Evolutionary conservation across 2,329 filamentous ascomycete genomes (phyloP).

Genomic region (Ustilaginoidea virens): DNA sequence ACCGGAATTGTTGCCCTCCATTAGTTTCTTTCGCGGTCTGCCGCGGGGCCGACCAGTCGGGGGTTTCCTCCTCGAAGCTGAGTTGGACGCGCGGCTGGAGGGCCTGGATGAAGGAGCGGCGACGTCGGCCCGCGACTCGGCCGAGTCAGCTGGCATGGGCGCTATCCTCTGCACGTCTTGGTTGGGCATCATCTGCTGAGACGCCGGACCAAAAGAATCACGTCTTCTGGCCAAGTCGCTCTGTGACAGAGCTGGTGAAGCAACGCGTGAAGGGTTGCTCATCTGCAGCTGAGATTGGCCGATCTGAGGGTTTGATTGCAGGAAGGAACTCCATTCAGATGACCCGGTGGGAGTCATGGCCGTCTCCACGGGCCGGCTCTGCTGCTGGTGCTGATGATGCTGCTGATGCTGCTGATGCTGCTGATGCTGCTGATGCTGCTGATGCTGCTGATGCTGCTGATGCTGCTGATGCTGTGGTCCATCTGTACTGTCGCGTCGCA

Average conservation of each 20-base stretch:
- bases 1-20: slow-evolving; percentile 54
- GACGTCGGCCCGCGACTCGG: slow-evolving; percentile 7
- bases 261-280: slow-evolving; percentile 16
- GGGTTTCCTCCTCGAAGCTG: slow-evolving; percentile 19
- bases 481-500: slow-evolving; percentile 11
- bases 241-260: slow-evolving; percentile 22
- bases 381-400: slow-evolving; percentile 6
- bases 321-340: slow-evolving; percentile 63
- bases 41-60: slow-evolving; percentile 41
- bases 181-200: slow-evolving; percentile 8
- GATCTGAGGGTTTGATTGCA: slow-evolving; percentile 52
- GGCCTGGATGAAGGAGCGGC: slow-evolving; percentile 33
- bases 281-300: slow-evolving; percentile 15
- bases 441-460: slow-evolving; percentile 7
- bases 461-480: slow-evolving; percentile 3
- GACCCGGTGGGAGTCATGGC: slow-evolving; percentile 41
- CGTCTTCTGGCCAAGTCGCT: slow-evolving; percentile 9
- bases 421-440: slow-evolving; percentile 2
- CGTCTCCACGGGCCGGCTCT: slow-evolving; percentile 14
- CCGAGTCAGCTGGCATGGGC: slow-evolving; percentile 16
- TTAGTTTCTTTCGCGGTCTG: slow-evolving; percentile 37
- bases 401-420: slow-evolving; percentile 5
- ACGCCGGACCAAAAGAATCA: slow-evolving; percentile 12
- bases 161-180: slow-evolving; percentile 20
- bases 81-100: slow-evolving; percentile 42